Conservation (phyloP, 1,284 basidiomycete species). For the Ceratobasidium sp. region DNA sequence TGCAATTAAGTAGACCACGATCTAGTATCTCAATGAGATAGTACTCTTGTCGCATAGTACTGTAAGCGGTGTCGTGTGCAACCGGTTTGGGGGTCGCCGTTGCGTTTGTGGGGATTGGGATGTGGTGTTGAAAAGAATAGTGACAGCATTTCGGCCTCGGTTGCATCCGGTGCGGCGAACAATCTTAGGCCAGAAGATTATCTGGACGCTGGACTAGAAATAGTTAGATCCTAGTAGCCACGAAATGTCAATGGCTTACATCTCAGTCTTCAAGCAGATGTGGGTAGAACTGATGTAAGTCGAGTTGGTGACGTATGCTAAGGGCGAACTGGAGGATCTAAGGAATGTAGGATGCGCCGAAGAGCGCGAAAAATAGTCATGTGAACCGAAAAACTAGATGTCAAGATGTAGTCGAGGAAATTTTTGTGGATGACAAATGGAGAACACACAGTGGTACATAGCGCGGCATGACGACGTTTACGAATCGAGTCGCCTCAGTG, state of each 20-base stretch:
- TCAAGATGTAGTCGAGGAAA: no score
- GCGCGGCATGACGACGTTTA: conserved; percentile 81
- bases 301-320: conserved; percentile 78
- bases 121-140: no score
- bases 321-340: conserved; percentile 63
- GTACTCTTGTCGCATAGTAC: no score
- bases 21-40: no score
- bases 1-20: no score
- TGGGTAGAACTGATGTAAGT: conserved; percentile 91
- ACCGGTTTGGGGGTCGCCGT: no score
- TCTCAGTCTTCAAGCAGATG: conserved; percentile 68
- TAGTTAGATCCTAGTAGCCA: neutral
- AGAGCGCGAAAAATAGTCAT: conserved; percentile 82
- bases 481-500: conserved; percentile 73
- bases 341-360: conserved; percentile 81
- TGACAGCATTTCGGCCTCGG: conserved; percentile 90
- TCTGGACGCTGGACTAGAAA: conserved; percentile 90
- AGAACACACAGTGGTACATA: conserved; percentile 67
- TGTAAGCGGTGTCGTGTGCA: no score
- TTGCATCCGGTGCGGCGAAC: conserved; percentile 89
- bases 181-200: conserved; percentile 95
- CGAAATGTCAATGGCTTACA: conserved; percentile 56
- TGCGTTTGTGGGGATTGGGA: no score
- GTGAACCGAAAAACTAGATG: conserved; percentile 82
- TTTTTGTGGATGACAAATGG: conserved; percentile 67